Base-by-base conservation (phyloP, 345 rosid species). In the Populus deltoides region DNA sequence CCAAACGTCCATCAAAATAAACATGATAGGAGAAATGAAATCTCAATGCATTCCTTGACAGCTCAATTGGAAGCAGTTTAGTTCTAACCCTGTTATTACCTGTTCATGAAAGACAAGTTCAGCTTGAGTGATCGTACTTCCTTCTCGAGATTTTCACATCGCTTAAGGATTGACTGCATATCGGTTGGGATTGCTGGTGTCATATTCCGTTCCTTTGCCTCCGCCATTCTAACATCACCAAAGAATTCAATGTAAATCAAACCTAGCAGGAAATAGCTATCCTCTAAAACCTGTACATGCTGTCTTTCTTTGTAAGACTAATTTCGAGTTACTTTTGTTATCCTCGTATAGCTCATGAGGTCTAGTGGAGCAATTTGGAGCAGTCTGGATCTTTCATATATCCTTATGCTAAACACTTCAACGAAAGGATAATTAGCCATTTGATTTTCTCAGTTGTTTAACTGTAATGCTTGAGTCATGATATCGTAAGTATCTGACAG, bases 71-170 rank as follows among this genome's bases (percentile, higher is more conserved):
- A 70, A 39, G n/a, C 35, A n/a, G 15, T 16, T 20, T 27, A 70
- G 16, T 11, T 39, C 6, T 25, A 16, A 29, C 35, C 68, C 38
- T 15, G 25, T 51, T 12, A 12, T 66, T 78, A 89, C 91, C 92
- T 90, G 53, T 91, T 91, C 92, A 90, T 91, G 90, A 90, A 91
- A 62, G 96, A 90, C 78, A 90, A 47, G 83, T 91, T 91, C 17
- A 91, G 89, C 74, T 91, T 90, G 75, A 90, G 96, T 4, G 96
- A 91, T 53, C 96, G 85, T 24, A 90, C 96, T 89, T 91, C 96
- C 88, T 91, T 91, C 82, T 91, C 96, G 68, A 91, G 90, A 73
- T 86, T 86, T 22, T 90, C 93, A 67, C 89, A 90, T 68, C 92
- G 83, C 83, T 87, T 89, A 72, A 90, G n/a, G 35, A 90, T 79